Evolutionary conservation across 2,329 filamentous ascomycete species (phyloP), one percentile per base, ranked within the genome.

Genomic region (Pleoardoris graminearum): DNA sequence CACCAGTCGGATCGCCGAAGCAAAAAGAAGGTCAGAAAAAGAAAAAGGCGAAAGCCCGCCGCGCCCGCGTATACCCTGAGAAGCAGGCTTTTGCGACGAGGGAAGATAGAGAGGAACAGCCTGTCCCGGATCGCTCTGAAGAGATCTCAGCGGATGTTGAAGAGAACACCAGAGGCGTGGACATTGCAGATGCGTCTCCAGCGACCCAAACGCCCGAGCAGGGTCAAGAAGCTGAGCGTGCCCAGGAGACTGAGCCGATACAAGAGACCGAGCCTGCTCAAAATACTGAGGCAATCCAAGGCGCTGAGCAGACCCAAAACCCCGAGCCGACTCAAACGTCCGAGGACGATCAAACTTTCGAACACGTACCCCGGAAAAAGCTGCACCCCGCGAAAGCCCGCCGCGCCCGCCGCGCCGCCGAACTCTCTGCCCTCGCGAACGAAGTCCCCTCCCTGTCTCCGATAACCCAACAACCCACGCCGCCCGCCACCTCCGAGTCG

Each of bases 401-500:
- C 27, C 41, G 32, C 17, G 27, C 27, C 7, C 41, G 41, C 12
- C 41, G 41, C 17, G 41, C 27, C 41, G 41, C 41, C 19, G 41
- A 44, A 44, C 41, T 17, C 41, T 16, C 32, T 3, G 27, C 41
- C 19, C 41, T 44, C 27, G 27, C 19, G 41, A 44, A 44, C 41
- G 27, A 27, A 17, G 32, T 3, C 16, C 41, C 19, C 41, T 44
- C 27, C 17, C 27, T 11, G 25, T 4, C n/a, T 7, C 19, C 12
- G 41, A 46, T 36, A 23, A 44, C 54, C 22, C 56, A 61, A 51
- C 49, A 64, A 41, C 54, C 58, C 49, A 16, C 63, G 54, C 27
- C 59, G 4, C 57, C 61, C 39, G 53, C 53, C 6, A 54, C 59
- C 41, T 55, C 52, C 1, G 60, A 59, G 2, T 58, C 61, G 33